phyloP scores from a whole-genome alignment of 2,329 filamentous ascomycete species.

The Alternaria sp. region DNA sequence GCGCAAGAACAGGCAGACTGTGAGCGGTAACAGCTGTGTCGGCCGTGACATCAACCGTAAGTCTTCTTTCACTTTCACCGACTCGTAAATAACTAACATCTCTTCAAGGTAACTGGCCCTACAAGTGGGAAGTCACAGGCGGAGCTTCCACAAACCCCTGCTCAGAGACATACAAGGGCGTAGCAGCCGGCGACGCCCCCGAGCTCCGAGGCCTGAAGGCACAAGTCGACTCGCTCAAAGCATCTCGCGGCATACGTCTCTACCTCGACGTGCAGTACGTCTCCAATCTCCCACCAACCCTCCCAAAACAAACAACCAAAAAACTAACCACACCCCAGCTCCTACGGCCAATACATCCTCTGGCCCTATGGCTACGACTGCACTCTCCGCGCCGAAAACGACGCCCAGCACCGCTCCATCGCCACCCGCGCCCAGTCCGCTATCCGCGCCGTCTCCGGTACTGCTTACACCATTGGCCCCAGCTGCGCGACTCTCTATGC shows the following conservation, averaged over 20 bases:
- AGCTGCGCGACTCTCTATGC: slow-evolving; percentile 68
- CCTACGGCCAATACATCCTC: slow-evolving; percentile 42
- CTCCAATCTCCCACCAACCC: too few species aligned
- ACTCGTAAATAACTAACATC: background rate
- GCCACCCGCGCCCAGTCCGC: slow-evolving; percentile 58
- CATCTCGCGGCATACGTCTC: slow-evolving; percentile 60
- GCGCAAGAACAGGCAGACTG: slow-evolving; percentile 49
- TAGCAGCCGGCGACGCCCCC: slow-evolving; percentile 40
- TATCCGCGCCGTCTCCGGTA: slow-evolving; percentile 62
- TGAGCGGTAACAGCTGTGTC: slow-evolving; percentile 39
- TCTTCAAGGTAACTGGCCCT: slow-evolving; percentile 42
- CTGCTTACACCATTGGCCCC: slow-evolving; percentile 52
- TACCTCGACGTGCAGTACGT: slow-evolving; percentile 72
- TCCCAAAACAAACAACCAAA: too few species aligned
- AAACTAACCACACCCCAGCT: background rate
- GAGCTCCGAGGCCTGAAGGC: slow-evolving; percentile 52
- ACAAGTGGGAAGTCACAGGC: slow-evolving; percentile 43
- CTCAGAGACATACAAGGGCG: slow-evolving; percentile 47
- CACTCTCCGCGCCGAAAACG: slow-evolving; percentile 54
- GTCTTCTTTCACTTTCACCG: background rate
- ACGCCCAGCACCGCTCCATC: slow-evolving; percentile 58
- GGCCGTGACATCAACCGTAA: slow-evolving; percentile 48
- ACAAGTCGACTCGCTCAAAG: slow-evolving; percentile 50
- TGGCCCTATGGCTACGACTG: slow-evolving; percentile 67
- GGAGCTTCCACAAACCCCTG: slow-evolving; percentile 48